Base-by-base conservation (phyloP, 768 basidiomycete genomes). In the Suillus occidentalis region DNA sequence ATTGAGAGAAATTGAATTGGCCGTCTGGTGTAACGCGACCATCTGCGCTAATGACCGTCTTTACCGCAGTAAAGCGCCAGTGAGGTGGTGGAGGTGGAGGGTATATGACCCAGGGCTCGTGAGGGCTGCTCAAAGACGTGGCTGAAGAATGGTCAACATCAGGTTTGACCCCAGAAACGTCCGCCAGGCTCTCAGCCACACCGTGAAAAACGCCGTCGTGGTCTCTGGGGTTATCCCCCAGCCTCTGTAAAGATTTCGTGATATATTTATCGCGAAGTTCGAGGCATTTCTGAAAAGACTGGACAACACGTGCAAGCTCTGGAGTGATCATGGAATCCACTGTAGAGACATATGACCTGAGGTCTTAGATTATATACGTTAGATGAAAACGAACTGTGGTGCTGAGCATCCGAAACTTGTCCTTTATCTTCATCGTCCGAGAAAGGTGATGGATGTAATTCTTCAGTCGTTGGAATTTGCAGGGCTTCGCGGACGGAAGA, bases 251-350 rank as follows among this genome's bases (percentile, higher is more conserved):
- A 1, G 96, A 98, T 65, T 86, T 85, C 7, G 81, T 68, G 80
- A 97, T 95, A 80, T 98, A 99, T 78, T 98, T 99, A 80, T 99
- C 97, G 34, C 97, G 91, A 22, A 99, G 81, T 61, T 92, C 87
- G 56, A 99, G 87, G 73, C 97, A 99, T 72, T 83, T 87, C 65
- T 90, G 87, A 72, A 99, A 87, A 1, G 89, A 84, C 66, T 88
- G 83, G 66, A 91, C 88, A 16, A 94, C 81, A 9, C 81, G 77
- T 13, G 80, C 75, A 61, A 85, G 80, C 70, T 89, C 88, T 3
- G 79, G 75, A 14, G 69, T 73, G 58, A 77, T 45, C 56, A 70
- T 49, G 8, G 75, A 42, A 43, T 73, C 40, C 39, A 59, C 58
- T 59, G 39, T 59, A 40, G 58, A 40, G 18, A 63, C 25, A 56